Conservation (phyloP, 1,284 basidiomycete genomes). For the Apiotrichum laibachii region DNA sequence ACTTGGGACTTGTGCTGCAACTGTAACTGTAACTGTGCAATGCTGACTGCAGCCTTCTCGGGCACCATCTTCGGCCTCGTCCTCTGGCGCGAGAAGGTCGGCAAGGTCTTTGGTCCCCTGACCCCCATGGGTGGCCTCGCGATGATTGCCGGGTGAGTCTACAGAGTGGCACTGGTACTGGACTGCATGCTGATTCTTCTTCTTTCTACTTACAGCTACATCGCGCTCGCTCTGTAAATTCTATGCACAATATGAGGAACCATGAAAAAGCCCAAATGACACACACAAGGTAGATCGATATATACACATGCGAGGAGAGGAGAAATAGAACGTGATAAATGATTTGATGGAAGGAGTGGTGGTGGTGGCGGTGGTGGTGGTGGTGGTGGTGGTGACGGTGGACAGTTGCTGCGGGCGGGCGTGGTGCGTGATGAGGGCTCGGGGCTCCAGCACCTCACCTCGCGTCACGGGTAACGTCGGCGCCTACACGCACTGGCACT, state of each 20-base stretch:
- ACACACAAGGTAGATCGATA: neutral
- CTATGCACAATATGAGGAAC: constrained; percentile 2
- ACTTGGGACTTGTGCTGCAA: neutral
- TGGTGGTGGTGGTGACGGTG: too few relatives aligned
- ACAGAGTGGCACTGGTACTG: neutral
- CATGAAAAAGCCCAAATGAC: constrained; percentile 1
- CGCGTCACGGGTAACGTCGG: too few relatives aligned
- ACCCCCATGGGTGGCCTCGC: constrained; percentile 70
- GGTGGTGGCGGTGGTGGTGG: too few relatives aligned
- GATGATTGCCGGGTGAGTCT: constrained; percentile 73
- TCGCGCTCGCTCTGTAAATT: constrained; percentile 23
- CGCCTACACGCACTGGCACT: too few relatives aligned
- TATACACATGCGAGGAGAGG: neutral
- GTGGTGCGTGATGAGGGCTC: too few relatives aligned
- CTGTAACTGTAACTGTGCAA: too few relatives aligned
- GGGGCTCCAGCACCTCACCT: too few relatives aligned
- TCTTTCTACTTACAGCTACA: constrained; percentile 17
- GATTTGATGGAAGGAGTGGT: too few relatives aligned
- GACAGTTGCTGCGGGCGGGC: too few relatives aligned
- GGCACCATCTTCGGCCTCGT: constrained; percentile 67
- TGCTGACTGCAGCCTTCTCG: constrained; percentile 59
- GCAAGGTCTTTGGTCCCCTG: constrained; percentile 65
- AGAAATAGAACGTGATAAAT: neutral
- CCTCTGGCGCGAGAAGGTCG: constrained; percentile 59
- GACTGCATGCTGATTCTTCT: constrained; percentile 1